phyloP scores from a whole-genome alignment of 1,139 yeast genomes.

The Cylindricascospora bacillispora region DNA sequence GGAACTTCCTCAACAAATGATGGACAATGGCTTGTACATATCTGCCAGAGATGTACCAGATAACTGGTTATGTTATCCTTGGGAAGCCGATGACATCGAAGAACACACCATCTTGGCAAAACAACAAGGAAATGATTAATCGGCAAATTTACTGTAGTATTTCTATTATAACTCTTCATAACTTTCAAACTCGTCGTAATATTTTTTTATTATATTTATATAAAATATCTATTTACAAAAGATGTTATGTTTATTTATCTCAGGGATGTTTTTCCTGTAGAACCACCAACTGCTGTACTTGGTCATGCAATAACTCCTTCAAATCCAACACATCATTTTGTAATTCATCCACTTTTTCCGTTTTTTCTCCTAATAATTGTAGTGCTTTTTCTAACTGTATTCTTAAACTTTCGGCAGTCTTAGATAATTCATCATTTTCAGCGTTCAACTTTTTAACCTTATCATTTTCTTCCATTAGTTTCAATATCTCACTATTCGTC shows the following conservation, averaged over 20 bases:
- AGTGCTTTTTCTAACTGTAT: conserved; percentile 46
- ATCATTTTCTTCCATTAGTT: conserved; percentile 43
- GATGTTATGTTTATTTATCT: no score
- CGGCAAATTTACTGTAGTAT: neutral
- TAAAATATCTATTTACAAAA: neutral
- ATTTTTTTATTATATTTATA: neutral
- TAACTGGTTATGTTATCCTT: conserved; percentile 51
- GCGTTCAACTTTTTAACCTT: conserved; percentile 29
- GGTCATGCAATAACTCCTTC: conserved; percentile 68
- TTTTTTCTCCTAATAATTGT: conserved; percentile 75
- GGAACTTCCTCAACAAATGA: conserved; percentile 34
- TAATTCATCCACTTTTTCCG: conserved; percentile 76
- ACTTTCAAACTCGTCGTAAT: neutral
- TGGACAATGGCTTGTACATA: conserved; percentile 37
- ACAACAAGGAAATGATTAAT: conserved; percentile 46
- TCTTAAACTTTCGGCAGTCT: conserved; percentile 31
- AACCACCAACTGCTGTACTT: conserved; percentile 76
- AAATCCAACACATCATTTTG: conserved; percentile 80
- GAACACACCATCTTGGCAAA: conserved; percentile 64
- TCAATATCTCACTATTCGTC: conserved; percentile 55
- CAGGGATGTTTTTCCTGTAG: conserved; percentile 35
- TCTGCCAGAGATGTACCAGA: conserved; percentile 45
- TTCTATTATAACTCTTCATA: neutral
- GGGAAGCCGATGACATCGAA: conserved; percentile 71
- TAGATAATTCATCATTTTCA: conserved; percentile 29